Percentiles rank a stretch among this genome's conserved stretches.
phyloP scores from a whole-genome alignment of 2,329 filamentous ascomycete species.

The Fusarium miscanthi region DNA sequence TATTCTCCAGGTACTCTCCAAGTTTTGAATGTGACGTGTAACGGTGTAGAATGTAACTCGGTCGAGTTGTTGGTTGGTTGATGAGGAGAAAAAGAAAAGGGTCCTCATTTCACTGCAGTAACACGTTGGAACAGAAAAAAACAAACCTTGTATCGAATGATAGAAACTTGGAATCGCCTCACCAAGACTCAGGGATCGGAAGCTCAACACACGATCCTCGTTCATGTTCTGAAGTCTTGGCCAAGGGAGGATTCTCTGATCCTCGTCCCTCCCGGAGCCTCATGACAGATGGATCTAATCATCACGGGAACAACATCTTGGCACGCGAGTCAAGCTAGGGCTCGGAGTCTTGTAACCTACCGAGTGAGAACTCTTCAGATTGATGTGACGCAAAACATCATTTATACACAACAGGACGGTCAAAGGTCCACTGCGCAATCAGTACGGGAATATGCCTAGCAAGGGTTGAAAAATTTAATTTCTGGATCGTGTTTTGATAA shows the following conservation, averaged over 20 bases:
- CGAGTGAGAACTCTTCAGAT: background rate
- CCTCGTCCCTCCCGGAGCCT: slow-evolving; percentile 6
- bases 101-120: background rate
- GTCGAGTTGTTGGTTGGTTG: background rate
- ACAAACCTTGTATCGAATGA: slow-evolving; percentile 2
- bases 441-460: background rate
- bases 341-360: background rate
- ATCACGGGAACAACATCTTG: background rate
- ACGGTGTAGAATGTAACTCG: background rate
- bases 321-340: slow-evolving; percentile 8
- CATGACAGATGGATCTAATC: background rate
- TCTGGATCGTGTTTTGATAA: background rate
- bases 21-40: background rate
- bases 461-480: background rate
- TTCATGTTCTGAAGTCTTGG: background rate
- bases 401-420: slow-evolving; percentile 5
- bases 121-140: background rate
- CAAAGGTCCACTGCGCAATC: background rate
- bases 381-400: slow-evolving; percentile 19
- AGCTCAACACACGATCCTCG: background rate
- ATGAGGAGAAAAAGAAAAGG: background rate
- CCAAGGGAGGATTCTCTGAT: background rate
- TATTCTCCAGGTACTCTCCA: background rate
- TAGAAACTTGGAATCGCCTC: slow-evolving; percentile 14
- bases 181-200: background rate